A percentile compares a stretch with the other conserved stretches of the same genome.
Conservation (phyloP, 371 early-diverging fungal genomes). For the Actinomortierella ambigua region DNA sequence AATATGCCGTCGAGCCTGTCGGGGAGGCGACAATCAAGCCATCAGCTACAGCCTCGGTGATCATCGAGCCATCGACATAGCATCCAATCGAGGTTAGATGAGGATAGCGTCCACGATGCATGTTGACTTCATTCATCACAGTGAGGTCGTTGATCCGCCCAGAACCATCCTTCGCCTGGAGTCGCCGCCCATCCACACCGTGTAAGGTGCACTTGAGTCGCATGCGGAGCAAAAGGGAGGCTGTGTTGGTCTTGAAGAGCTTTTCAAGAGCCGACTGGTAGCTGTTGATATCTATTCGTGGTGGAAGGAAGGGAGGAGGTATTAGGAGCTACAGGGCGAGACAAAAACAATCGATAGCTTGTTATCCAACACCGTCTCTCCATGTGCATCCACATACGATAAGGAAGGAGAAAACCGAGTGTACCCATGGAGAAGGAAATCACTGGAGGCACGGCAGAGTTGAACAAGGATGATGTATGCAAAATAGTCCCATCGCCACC, state of each 20-base stretch:
- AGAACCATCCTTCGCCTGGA: conserved; percentile 45
- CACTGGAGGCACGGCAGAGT: conserved; percentile 83
- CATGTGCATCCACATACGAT: conserved; percentile 49
- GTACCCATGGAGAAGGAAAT: conserved; percentile 93
- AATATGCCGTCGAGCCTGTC: conserved; percentile 96
- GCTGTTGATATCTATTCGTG: conserved; percentile 67
- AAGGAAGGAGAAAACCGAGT: conserved; percentile 90
- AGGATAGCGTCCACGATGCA: conserved; percentile 88
- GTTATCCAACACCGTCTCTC: too few species aligned
- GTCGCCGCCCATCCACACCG: conserved; percentile 55
- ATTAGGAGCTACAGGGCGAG: neutral
- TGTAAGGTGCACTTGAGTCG: conserved; percentile 74
- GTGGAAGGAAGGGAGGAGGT: too few species aligned
- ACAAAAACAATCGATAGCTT: neutral
- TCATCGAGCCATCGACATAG: conserved; percentile 75
- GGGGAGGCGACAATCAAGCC: conserved; percentile 89
- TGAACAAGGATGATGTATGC: conserved; percentile 86
- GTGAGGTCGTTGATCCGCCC: conserved; percentile 56
- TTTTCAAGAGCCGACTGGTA: conserved; percentile 62
- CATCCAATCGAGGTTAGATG: conserved; percentile 82
- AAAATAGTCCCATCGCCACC: conserved; percentile 98
- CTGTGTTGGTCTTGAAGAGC: conserved; percentile 61
- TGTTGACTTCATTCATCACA: conserved; percentile 87
- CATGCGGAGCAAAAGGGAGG: conserved; percentile 74
- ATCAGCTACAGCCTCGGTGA: conserved; percentile 87